Percentiles rank a stretch among this genome's conserved stretches.
Evolutionary conservation across 2,329 filamentous ascomycete genomes (phyloP).

Genomic region (Aspergillus unguis): DNA sequence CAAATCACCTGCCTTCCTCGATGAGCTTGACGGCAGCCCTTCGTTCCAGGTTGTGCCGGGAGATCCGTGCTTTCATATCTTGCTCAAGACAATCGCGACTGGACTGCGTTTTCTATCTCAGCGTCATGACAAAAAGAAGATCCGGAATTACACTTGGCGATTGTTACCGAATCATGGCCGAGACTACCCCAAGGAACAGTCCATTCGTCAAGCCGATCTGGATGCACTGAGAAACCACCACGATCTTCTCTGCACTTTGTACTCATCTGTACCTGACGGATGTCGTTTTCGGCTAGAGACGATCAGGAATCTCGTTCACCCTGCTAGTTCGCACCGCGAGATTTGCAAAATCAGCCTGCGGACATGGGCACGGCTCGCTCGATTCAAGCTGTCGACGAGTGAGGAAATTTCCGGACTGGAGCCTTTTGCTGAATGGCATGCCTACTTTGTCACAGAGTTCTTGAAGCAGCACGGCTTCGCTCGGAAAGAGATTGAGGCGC

Average conservation of each 20-base stretch:
- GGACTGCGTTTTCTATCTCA: conserved; percentile 49
- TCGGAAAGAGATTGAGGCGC: conserved; percentile 57
- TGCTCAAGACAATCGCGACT: conserved; percentile 55
- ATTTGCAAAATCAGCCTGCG: conserved; percentile 58
- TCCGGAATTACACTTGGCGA: conserved; percentile 56
- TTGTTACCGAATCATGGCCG: conserved; percentile 60
- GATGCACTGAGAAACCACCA: conserved; percentile 61
- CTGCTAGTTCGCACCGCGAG: conserved; percentile 56
- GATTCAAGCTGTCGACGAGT: conserved; percentile 55
- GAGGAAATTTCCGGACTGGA: conserved; percentile 47
- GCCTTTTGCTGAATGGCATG: conserved; percentile 55
- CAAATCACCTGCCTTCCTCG: conserved; percentile 54
- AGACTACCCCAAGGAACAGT: conserved; percentile 57
- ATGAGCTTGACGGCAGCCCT: conserved; percentile 46
- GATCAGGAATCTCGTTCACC: conserved; percentile 55
- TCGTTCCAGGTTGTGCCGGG: conserved; percentile 44
- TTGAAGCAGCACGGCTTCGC: conserved; percentile 55
- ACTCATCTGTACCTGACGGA: conserved; percentile 54
- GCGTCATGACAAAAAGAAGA: conserved; percentile 51
- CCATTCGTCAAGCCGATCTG: conserved; percentile 52
- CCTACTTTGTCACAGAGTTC: conserved; percentile 51
- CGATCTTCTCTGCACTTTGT: conserved; percentile 58
- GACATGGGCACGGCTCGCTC: conserved; percentile 56
- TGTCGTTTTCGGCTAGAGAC: conserved; percentile 53
- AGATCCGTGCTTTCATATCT: conserved; percentile 57